Evolutionary conservation across 345 rosid genomes (phyloP), one percentile per base, ranked within the genome.

Genomic region (Camelina neglecta): DNA sequence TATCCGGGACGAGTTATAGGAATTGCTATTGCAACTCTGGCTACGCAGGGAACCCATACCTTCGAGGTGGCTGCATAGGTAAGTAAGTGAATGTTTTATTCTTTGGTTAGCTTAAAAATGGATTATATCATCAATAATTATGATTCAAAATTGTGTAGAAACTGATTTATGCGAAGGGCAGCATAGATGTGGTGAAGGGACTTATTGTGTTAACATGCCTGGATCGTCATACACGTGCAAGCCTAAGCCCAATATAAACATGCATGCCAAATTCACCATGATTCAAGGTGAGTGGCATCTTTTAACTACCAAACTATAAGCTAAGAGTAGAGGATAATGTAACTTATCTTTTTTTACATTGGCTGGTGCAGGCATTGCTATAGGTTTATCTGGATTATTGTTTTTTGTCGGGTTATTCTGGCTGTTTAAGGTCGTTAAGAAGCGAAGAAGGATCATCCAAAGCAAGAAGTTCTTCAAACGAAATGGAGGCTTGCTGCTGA

Each of bases 401-500:
- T 4, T 75, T 33, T 41, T 68, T 31, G 12, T 49, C n/a, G 74
- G 74, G 24, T n/a, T 39, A 0, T 60, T 35, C 2, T 16, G 49
- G 4, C 8, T 68, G 49, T 26, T 10, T 38, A 58, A 18, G 8
- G 10, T 42, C 8, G 10, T 75, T 0, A 69, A 2, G 9, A 68
- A 60, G 38, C 29, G 55, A 38, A 67, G 60, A 23, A 48, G 3
- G 39, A 26, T 51, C 2, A 42, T 11, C 15, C 26, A 11, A 1
- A 31, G 8, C 21, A 50, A 3, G 57, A 76, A 69, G 11, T 61
- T 76, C 57, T 76, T 69, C 8, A 67, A 76, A 26, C 80, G 53
- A 9, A 76, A 76, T 31, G 80, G 75, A 68, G 80, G 80, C 6
- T 42, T 76, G 26, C 1, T 76, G 44, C 4, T 70, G 11, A 21